Base-by-base conservation (phyloP, 768 basidiomycete genomes). In the Termitomyces eurrhizus region DNA sequence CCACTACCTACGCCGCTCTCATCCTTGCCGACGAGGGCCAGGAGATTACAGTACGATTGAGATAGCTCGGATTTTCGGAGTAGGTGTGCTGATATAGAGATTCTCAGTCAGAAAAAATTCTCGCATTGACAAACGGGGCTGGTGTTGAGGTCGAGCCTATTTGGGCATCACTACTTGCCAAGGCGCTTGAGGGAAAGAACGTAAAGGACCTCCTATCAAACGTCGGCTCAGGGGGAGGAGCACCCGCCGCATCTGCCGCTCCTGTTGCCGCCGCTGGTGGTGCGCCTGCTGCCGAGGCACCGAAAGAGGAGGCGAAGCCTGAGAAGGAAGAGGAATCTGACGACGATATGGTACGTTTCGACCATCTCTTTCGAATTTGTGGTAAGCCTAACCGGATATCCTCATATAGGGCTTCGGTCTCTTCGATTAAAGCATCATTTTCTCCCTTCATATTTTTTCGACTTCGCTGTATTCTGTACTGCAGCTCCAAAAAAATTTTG, bases 101-200 rank as follows among this genome's bases (percentile, higher is more conserved):
- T 39, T 54, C 37, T 1, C 69, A 98, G 95, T 74, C 93, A 62
- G 97, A 98, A 75, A 98, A 97, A 82, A 92, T 99, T 73, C 61
- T 80, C 68, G 80, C 93, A n/a, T 74, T 98, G 72, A 93, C 91
- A 68, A 74, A 72, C 59, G 95, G 93, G 57, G 97, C 96, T 57
- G 78, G 78, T 60, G 80, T 93, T 64, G 95, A 97, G 29, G 70
- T 97, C 62, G 97, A 98, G 78, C 84, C 95, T 60, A 98, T 99
- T 81, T 98, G 97, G 97, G 95, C 95, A 60, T 77, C 89, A 14
- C 90, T 99, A 69, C 92, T 99, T 72, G 92, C 96, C 64, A 98
- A 97, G 77, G 96, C 97, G 39, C 88, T 99, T 57, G 95, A 96
- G 78, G 96, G 95, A 70, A 97, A 96, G 84, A 87, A 98, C 80